These are phyloP conservation scores for Tylopilus plumbeoviolaceoides DNA, from an alignment of 768 basidiomycete genomes.

Conservation along the genomic window DNA sequence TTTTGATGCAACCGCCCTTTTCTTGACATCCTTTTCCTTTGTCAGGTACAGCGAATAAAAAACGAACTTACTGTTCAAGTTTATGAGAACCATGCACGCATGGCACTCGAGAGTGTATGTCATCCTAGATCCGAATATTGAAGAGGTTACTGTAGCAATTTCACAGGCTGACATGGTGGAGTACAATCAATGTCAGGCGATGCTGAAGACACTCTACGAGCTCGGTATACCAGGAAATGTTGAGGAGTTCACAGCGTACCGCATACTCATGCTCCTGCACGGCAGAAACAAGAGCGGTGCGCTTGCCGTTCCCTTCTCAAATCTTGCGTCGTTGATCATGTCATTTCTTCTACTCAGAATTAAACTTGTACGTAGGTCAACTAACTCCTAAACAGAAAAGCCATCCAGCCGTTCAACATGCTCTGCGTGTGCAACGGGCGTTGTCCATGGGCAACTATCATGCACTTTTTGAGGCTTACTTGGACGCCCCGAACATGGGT, in stretches of 20 bases:
- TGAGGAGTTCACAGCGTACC: constrained; percentile 96
- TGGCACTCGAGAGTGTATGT: constrained; percentile 88
- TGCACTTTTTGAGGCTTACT: constrained; percentile 80
- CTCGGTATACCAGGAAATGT: constrained; percentile 89
- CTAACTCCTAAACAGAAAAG: constrained; percentile 90
- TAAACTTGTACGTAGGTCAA: constrained; percentile 96
- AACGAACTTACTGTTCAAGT: constrained; percentile 97
- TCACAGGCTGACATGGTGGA: constrained; percentile 92
- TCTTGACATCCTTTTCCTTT: constrained; percentile 10
- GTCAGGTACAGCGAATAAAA: constrained; percentile 95
- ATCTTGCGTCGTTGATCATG: constrained; percentile 2
- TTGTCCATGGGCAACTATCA: constrained; percentile 93
- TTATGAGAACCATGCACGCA: constrained; percentile 97
- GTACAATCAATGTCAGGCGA: constrained; percentile 96
- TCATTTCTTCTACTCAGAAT: constrained; percentile 48
- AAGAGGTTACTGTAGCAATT: constrained; percentile 16
- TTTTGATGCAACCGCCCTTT: background rate
- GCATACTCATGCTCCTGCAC: constrained; percentile 92
- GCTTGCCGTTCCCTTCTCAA: constrained; percentile 21
- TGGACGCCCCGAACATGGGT: constrained; percentile 91
- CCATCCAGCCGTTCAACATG: constrained; percentile 78
- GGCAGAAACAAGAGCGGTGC: constrained; percentile 90
- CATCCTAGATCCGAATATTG: background rate
- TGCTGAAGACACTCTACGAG: constrained; percentile 86
- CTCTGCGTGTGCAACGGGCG: constrained; percentile 84